Conservation (phyloP, 2,329 filamentous ascomycete genomes). For the Pseudogymnoascus destructans region DNA sequence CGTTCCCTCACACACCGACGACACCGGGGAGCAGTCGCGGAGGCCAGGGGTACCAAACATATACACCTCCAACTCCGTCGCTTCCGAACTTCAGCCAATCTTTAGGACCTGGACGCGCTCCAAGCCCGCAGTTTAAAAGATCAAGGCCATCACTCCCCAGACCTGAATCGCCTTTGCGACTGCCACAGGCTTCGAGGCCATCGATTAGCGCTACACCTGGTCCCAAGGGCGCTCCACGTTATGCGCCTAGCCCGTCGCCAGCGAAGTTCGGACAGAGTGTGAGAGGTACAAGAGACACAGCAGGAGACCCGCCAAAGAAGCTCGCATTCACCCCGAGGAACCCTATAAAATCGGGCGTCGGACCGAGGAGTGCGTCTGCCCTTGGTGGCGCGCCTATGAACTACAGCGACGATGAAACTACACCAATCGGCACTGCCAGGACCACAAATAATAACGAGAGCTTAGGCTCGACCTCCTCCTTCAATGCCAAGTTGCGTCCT, state of each 20-base stretch:
- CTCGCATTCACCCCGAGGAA: constrained; percentile 31
- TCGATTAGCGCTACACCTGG: constrained; percentile 41
- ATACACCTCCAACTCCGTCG: constrained; percentile 51
- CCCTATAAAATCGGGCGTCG: constrained; percentile 35
- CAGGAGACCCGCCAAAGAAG: constrained; percentile 48
- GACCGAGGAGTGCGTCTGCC: constrained; percentile 46
- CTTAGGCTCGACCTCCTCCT: constrained; percentile 40
- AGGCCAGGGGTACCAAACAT: constrained; percentile 37
- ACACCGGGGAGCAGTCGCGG: constrained; percentile 45
- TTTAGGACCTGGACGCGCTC: constrained; percentile 54
- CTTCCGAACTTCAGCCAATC: constrained; percentile 80
- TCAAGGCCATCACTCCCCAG: constrained; percentile 68
- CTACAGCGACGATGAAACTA: constrained; percentile 42
- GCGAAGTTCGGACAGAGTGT: constrained; percentile 52
- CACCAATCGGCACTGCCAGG: constrained; percentile 38
- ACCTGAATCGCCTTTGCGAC: constrained; percentile 73
- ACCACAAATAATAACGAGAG: constrained; percentile 40
- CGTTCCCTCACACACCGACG: constrained; percentile 54
- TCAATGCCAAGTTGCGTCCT: constrained; percentile 40
- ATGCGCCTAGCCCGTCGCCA: constrained; percentile 46
- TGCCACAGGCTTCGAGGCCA: constrained; percentile 47
- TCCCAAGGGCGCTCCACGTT: constrained; percentile 39
- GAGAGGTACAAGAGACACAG: constrained; percentile 36
- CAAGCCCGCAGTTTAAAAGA: constrained; percentile 60
- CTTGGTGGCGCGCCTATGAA: constrained; percentile 36